Conservation (phyloP, 208 protist genomes). For the Crithidia fasciculata region DNA sequence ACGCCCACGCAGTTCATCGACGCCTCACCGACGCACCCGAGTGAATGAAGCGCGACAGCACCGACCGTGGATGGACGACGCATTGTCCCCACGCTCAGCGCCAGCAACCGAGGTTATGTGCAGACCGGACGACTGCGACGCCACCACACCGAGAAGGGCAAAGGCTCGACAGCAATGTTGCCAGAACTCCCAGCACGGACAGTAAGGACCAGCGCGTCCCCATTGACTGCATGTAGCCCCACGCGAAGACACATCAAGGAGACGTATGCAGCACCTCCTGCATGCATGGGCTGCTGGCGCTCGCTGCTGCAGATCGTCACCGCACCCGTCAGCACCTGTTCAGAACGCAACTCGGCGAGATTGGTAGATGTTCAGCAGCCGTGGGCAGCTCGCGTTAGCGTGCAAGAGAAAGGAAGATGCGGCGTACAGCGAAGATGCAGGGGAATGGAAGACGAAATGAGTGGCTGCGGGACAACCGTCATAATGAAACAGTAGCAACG, state of each 20-base stretch:
- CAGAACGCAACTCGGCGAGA: slow-evolving; percentile 87
- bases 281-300: slow-evolving; percentile 65
- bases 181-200: slow-evolving; percentile 90
- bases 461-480: slow-evolving; percentile 42
- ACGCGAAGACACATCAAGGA: slow-evolving; percentile 58
- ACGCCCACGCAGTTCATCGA: slow-evolving; percentile 81
- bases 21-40: slow-evolving; percentile 52
- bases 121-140: slow-evolving; percentile 24
- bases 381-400: slow-evolving; percentile 80
- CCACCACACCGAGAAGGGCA: slow-evolving; percentile 48
- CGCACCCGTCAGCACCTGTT: slow-evolving; percentile 57
- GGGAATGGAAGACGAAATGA: slow-evolving; percentile 62
- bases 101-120: slow-evolving; percentile 61
- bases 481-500: slow-evolving; percentile 46
- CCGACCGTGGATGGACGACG: slow-evolving; percentile 56
- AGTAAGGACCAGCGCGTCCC: slow-evolving; percentile 84
- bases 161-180: slow-evolving; percentile 65
- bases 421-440: slow-evolving; percentile 58
- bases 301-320: slow-evolving; percentile 89
- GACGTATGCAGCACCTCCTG: slow-evolving; percentile 34
- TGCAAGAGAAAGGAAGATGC: slow-evolving; percentile 68
- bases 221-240: slow-evolving; percentile 42
- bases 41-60: slow-evolving; percentile 57
- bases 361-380: slow-evolving; percentile 75
- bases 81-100: slow-evolving; percentile 32